Conservation (phyloP, 306 rosid genomes). For the Pyrus communis region DNA sequence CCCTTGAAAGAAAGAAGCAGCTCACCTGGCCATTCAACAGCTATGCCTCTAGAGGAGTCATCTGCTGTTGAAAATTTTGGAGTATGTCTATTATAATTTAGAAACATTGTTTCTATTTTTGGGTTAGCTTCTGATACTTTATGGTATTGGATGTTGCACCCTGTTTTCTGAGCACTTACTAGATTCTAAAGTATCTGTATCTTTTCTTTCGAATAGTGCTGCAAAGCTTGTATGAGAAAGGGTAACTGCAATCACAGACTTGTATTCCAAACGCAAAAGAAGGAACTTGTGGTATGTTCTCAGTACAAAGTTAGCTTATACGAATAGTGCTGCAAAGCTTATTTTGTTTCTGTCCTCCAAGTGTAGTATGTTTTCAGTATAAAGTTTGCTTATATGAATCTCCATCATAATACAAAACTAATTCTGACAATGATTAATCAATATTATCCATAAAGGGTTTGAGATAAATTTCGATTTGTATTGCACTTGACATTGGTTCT, state of each 20-base stretch:
- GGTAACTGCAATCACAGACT: slow-evolving; percentile 53
- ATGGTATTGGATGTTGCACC: neutral
- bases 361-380: neutral
- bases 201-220: slow-evolving; percentile 30
- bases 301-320: too few species aligned
- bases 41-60: slow-evolving; percentile 26
- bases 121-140: neutral
- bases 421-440: neutral
- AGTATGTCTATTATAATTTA: slow-evolving; percentile 29
- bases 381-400: neutral
- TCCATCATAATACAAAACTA: neutral
- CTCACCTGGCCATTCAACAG: slow-evolving; percentile 13
- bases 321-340: neutral
- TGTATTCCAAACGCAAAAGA: slow-evolving; percentile 57
- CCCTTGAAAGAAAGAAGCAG: slow-evolving; percentile 29
- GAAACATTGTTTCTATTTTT: neutral
- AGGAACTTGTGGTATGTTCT: slow-evolving; percentile 57
- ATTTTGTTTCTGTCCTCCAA: neutral
- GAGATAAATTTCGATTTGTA: neutral
- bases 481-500: neutral
- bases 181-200: slow-evolving; percentile 23
- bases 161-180: neutral
- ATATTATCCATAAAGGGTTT: neutral
- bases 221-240: slow-evolving; percentile 42
- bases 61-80: slow-evolving; percentile 24